Evolutionary conservation across 2,329 filamentous ascomycete genomes (phyloP).

Genomic region (Calonectria pauciramosa): DNA sequence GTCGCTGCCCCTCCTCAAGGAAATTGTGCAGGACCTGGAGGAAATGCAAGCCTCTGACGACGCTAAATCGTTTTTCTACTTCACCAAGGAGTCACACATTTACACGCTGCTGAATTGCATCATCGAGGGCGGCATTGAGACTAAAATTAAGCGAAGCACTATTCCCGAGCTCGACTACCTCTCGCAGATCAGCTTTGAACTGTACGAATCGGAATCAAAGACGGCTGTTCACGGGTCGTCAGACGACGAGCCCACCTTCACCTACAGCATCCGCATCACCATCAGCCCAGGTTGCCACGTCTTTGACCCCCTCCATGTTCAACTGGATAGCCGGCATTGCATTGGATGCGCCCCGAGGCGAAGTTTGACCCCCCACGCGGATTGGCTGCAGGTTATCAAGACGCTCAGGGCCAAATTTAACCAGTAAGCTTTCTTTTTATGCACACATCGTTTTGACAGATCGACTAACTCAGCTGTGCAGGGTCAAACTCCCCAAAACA

Average conservation of each 20-base stretch:
- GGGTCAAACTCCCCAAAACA: conserved; percentile 76
- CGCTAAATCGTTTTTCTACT: conserved; percentile 98
- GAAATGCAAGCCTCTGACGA: conserved; percentile 96
- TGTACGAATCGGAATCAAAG: conserved; percentile 94
- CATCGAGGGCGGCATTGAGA: conserved; percentile 94
- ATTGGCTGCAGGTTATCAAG: conserved; percentile 98
- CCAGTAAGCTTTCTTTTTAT: conserved; percentile 71
- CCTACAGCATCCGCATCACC: conserved; percentile 96
- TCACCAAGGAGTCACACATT: conserved; percentile 99
- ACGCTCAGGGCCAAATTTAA: conserved; percentile 95
- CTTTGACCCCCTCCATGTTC: conserved; percentile 95
- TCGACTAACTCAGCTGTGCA: conserved; percentile 49
- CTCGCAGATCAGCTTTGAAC: conserved; percentile 96
- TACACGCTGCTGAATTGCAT: conserved; percentile 99
- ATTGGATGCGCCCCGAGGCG: conserved; percentile 94
- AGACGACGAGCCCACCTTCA: conserved; percentile 78
- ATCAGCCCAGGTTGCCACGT: conserved; percentile 97
- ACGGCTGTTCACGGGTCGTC: conserved; percentile 54
- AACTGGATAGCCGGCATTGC: conserved; percentile 95
- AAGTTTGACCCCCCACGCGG: conserved; percentile 89
- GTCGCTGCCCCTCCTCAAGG: conserved; percentile 91
- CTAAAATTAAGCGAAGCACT: conserved; percentile 94
- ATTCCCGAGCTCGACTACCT: conserved; percentile 98
- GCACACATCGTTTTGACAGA: conserved; percentile 24
- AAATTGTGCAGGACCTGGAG: conserved; percentile 97